Evolutionary conservation across 768 basidiomycete species (phyloP).

Genomic region (Dacryopinax spathularia): DNA sequence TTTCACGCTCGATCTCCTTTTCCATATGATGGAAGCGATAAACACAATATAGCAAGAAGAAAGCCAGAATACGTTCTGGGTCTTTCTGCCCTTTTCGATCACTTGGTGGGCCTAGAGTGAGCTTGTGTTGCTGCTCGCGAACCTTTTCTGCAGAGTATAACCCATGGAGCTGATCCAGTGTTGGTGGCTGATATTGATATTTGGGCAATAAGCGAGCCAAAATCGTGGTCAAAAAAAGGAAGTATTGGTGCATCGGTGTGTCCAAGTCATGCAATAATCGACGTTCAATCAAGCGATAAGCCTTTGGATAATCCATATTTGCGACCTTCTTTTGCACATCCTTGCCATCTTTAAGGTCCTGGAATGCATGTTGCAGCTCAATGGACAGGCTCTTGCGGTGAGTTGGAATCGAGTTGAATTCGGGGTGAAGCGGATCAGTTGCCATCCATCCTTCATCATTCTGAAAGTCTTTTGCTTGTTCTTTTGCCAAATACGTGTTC

Average conservation of each 20-base stretch:
- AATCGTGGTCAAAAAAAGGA: background rate
- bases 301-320: background rate
- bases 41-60: background rate
- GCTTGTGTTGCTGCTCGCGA: background rate
- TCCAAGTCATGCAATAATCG: background rate
- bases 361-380: no score
- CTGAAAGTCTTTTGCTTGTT: no score
- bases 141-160: background rate
- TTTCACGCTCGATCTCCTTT: background rate
- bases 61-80: background rate
- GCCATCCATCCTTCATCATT: no score
- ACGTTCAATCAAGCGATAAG: background rate
- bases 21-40: background rate
- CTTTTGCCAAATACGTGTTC: no score
- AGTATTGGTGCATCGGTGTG: background rate
- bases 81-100: background rate
- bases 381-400: no score
- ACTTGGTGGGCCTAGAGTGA: background rate
- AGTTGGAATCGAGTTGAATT: background rate
- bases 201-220: background rate
- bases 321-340: background rate
- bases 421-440: no score
- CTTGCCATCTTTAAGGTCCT: background rate
- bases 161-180: background rate
- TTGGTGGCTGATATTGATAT: background rate